A percentile compares a stretch with the other conserved stretches of the same genome.
These are phyloP conservation scores for Monosporascus ibericus DNA, from an alignment of 2,329 filamentous ascomycete genomes.

Conservation along the genomic window DNA sequence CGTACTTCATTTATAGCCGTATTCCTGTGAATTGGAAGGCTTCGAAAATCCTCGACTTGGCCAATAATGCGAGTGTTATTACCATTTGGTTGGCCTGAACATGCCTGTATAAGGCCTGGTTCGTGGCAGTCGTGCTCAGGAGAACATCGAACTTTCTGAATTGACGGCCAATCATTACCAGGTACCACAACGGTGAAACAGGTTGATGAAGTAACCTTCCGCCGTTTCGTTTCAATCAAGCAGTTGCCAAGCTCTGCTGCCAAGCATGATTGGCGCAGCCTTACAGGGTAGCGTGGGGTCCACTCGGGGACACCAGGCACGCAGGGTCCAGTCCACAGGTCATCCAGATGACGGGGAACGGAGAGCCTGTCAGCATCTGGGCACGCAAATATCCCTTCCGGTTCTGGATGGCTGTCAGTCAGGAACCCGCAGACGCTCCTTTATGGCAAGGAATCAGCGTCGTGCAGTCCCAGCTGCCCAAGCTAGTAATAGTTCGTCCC, in stretches of 20 bases:
- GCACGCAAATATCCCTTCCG: neutral
- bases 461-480: slow-evolving; percentile 6
- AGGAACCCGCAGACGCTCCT: neutral
- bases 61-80: too few species aligned
- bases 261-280: neutral
- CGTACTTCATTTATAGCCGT: too few species aligned
- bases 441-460: neutral
- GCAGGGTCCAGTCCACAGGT: too few species aligned
- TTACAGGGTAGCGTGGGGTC: neutral
- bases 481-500: neutral
- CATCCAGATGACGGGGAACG: too few species aligned
- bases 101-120: too few species aligned
- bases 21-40: too few species aligned
- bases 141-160: too few species aligned
- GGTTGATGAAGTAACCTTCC: neutral
- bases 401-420: neutral
- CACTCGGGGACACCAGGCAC: neutral
- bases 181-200: neutral
- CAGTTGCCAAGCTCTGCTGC: neutral
- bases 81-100: too few species aligned
- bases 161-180: too few species aligned
- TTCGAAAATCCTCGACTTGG: too few species aligned
- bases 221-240: neutral
- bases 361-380: too few species aligned
- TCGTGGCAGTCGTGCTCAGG: too few species aligned